A percentile compares a stretch with the other conserved stretches of the same genome.
These are phyloP conservation scores for Calonectria honghensis DNA, from an alignment of 2,329 filamentous ascomycete genomes.

Conservation along the genomic window DNA sequence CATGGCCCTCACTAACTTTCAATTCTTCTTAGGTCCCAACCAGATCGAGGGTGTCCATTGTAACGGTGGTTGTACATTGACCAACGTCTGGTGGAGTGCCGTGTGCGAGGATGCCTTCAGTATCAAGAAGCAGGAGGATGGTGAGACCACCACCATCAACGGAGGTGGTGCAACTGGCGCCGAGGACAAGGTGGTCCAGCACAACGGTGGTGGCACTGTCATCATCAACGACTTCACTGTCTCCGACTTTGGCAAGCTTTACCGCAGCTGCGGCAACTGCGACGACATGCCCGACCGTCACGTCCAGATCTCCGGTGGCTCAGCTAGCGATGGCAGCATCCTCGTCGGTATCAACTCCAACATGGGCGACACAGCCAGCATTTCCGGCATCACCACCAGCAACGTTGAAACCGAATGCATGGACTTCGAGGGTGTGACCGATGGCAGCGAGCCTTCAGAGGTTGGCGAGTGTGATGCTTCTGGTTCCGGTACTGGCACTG, in stretches of 20 bases:
- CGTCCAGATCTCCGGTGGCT: constrained; percentile 27
- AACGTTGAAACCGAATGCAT: constrained; percentile 25
- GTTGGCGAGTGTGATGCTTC: constrained; percentile 29
- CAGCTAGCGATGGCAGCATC: constrained; percentile 20
- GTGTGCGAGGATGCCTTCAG: constrained; percentile 67
- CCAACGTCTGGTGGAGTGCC: constrained; percentile 69
- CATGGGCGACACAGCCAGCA: constrained; percentile 29
- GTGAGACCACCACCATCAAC: constrained; percentile 55
- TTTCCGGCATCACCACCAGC: constrained; percentile 21
- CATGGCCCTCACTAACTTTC: neutral
- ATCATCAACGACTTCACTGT: constrained; percentile 34
- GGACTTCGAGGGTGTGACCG: constrained; percentile 31
- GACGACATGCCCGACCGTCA: constrained; percentile 32
- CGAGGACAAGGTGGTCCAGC: constrained; percentile 30
- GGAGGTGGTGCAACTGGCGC: constrained; percentile 28
- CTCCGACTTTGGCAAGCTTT: constrained; percentile 35
- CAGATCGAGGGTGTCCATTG: constrained; percentile 69
- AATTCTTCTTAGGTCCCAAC: constrained; percentile 53
- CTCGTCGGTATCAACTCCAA: constrained; percentile 35
- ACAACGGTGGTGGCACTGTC: constrained; percentile 30
- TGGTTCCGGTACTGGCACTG: constrained; percentile 21
- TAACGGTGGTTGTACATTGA: constrained; percentile 63
- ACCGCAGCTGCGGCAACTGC: constrained; percentile 35
- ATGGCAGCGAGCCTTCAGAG: constrained; percentile 27
- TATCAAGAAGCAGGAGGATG: constrained; percentile 55